Base-by-base conservation (phyloP, 148 eudicot species). In the Dysphania ambrosioides region DNA sequence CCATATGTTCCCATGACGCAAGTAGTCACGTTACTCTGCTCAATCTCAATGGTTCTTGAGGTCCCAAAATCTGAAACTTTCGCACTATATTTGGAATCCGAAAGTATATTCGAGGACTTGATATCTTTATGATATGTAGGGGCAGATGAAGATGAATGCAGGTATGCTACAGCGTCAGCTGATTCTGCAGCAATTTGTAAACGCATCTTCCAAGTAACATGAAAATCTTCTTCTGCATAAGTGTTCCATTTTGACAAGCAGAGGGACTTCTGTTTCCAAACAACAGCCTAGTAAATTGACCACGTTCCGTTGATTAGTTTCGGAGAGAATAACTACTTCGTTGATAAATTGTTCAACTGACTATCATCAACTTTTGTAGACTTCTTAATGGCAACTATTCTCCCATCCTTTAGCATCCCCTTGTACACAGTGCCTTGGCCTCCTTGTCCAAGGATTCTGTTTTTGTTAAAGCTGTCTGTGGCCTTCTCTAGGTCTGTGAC, bases 11-110 rank as follows among this genome's bases (percentile, higher is more conserved):
- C 83, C 6, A 53, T 68, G 27, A 80, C 79, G 32, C 51, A 73
- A 4, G 83, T 80, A 57, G 79, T 80, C n/a, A 80, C 67, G 11
- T 76, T 79, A 44, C 79, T 80, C 23, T 80, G 83, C 19, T 80
- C 83, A 72, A 44, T 47, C 19, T 47, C 21, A 2, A 47, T 47
- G 53, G 15, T 19, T 47, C 53, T 47, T 47, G 53, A 47, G 53
- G 53, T 16, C 53, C 53, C 53, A 47, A 47, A 47, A 47, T 47
- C 53, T 47, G 53, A 47, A 47, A 47, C 53, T 47, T 47, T 47
- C 0, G 53, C 53, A 13, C 53, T 47, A 47, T 13, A 47, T 47
- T 47, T 47, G 0, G 53, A 4, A 47, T 47, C 53, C 53, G 16
- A 47, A 47, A 47, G 53, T 47, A 47, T 47, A 3, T 47, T 47